Evolutionary conservation across 2,329 filamentous ascomycete species (phyloP), one percentile per base, ranked within the genome.

Genomic region (Diaporthe velutina): DNA sequence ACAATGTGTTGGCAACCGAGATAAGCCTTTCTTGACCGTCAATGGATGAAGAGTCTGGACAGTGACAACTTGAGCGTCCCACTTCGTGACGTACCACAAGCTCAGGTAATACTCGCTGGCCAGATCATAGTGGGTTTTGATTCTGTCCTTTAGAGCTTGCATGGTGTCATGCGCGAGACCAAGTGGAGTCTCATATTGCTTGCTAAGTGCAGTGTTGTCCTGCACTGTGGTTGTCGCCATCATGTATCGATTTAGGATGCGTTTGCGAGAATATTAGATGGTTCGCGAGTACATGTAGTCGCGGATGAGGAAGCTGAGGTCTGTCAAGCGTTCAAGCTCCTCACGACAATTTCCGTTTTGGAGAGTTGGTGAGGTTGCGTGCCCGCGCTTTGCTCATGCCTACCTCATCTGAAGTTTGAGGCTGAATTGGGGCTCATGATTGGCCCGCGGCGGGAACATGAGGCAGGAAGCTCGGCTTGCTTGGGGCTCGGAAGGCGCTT

Each of bases 41-140:
- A 38, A 52, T 25, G 30, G 64, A 52, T 19, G 30, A 28, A 12
- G 13, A 28, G 30, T n/a, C 30, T 52, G 30, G 33, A 67, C 13
- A 38, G 42, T 28, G 15, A 33, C 8, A 52, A 25, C 45, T 38
- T 9, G 45, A 33, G 45, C 22, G 22, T 38, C 48, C 42, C n/a
- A 50, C 33, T 7, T 48, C 61, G 42, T 48, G 50, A 78, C 78
- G 57, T 85, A 91, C 90, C 90, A 92, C 28, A 92, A 83, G 45
- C 86, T 90, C 76, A 91, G 86, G 77, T 92, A 92, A 80, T 92
- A 91, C 78, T 91, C 89, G 70, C 88, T 90, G 35, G 89, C 88
- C 22, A 91, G 84, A 76, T 91, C 89, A 77, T 92, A 92, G 79
- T 92, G 90, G 75, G 86, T 85, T 83, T 89, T 90, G 80, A 91